phyloP scores from a whole-genome alignment of 75 land plant species.

The Pinus tabuliformis region DNA sequence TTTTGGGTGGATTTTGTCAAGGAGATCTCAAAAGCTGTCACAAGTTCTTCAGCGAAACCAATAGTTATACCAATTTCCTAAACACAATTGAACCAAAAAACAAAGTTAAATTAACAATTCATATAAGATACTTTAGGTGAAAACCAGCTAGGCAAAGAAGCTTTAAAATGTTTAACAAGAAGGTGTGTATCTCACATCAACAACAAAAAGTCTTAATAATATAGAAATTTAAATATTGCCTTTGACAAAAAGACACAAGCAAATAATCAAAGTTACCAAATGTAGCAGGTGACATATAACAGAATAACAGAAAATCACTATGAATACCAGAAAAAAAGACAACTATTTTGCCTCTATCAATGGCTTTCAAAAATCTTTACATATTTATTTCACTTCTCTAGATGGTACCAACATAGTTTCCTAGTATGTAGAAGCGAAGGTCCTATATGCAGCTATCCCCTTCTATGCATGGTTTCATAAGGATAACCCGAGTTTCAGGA shows the following conservation, averaged over 20 bases:
- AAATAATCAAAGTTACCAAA: background rate
- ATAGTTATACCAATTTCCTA: conserved; percentile 5
- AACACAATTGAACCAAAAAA: conserved; percentile 1
- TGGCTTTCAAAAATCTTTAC: background rate
- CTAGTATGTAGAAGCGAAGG: background rate
- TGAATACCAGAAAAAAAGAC: background rate
- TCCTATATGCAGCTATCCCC: background rate
- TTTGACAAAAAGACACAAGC: background rate
- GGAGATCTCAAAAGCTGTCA: background rate
- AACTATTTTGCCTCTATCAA: background rate
- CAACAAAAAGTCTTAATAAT: no score
- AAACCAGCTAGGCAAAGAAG: background rate
- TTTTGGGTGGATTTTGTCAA: background rate
- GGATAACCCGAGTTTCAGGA: background rate
- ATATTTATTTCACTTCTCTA: background rate
- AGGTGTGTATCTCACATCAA: background rate
- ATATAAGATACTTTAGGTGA: background rate
- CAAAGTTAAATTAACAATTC: background rate
- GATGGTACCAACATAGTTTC: background rate
- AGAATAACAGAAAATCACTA: background rate
- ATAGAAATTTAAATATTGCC: background rate
- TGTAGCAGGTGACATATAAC: background rate
- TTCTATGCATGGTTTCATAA: background rate
- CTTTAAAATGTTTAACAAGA: background rate
- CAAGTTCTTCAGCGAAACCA: conserved; percentile 9